These are phyloP conservation scores for Chlamydomonas urium DNA, from an alignment of 139 green algal genomes.

Conservation along the genomic window DNA sequence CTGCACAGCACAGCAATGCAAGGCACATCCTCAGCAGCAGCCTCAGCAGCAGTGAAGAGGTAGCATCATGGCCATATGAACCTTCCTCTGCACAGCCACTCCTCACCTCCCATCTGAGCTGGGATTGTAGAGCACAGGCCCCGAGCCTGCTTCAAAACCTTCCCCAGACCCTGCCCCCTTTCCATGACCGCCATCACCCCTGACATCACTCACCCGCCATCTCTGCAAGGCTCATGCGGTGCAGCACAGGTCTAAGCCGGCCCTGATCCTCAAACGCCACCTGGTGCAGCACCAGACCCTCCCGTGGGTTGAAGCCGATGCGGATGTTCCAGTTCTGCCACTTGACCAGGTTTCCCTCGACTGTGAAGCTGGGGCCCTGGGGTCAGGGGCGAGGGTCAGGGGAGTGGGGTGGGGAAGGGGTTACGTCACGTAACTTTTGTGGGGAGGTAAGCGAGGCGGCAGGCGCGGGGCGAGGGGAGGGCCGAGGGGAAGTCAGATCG, in stretches of 20 bases:
- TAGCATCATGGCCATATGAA: too few relatives aligned
- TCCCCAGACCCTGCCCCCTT: neutral
- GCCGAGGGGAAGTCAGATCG: too few relatives aligned
- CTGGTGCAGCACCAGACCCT: slow-evolving; percentile 86
- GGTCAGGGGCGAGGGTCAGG: neutral
- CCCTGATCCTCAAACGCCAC: slow-evolving; percentile 57
- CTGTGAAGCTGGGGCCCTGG: slow-evolving; percentile 67
- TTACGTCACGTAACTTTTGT: neutral
- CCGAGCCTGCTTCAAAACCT: too few relatives aligned
- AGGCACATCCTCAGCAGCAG: too few relatives aligned
- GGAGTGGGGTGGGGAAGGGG: neutral
- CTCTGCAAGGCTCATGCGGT: slow-evolving; percentile 75
- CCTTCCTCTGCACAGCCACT: too few relatives aligned
- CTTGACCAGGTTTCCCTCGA: slow-evolving; percentile 64
- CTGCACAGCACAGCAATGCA: too few relatives aligned
- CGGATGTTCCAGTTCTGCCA: slow-evolving; percentile 86
- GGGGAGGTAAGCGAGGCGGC: too few relatives aligned
- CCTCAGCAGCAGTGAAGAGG: too few relatives aligned
- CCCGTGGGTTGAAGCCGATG: slow-evolving; percentile 83
- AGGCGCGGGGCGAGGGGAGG: too few relatives aligned
- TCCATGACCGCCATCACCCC: too few relatives aligned
- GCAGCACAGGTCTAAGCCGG: slow-evolving; percentile 59
- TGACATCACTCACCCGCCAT: slow-evolving; percentile 53
- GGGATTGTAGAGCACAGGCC: too few relatives aligned
- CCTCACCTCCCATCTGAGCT: too few relatives aligned